Base-by-base conservation (phyloP, 305 asterid genomes). In the Plantago rigida region DNA sequence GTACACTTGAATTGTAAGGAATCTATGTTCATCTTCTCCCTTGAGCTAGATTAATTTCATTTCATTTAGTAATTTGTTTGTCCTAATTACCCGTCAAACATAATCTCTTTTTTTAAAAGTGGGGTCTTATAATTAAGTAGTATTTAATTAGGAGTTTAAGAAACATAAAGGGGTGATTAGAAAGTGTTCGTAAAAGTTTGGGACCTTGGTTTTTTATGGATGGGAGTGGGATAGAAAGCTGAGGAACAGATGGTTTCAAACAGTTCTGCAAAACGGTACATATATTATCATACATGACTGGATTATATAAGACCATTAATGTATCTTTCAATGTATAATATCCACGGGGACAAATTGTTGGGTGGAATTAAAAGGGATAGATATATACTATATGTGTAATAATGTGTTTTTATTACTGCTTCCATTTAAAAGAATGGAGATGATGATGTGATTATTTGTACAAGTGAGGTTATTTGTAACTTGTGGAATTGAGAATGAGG, bases 191-290 rank as follows among this genome's bases (percentile, higher is more conserved):
- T 49, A 41, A 39, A 42, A 44, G 12, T 59, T 52, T 28, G n/a
- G 22, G 3, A 10, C 34, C 47, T 69, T 71, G 47, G 71, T 17
- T 22, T 73, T 60, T 66, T 76, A 69, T 76, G 68, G 69, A 67
- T 74, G 79, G 82, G 82, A 22, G 19, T 17, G 19, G 19, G 19
- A 17, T 79, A 77, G 81, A 77, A 77, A 80, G 85, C 60, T 70
- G 73, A 76, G 79, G 79, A 80, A 81, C 86, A 81, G 81, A 81
- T 68, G 74, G 76, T 73, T 68, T 73, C 36, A 22, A 78, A 73
- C 76, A 80, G 83, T 80, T 19, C 14, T 31, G 7, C 7, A 1
- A 22, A 73, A 74, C 60, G 69, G 77, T 76, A 61, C 65, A 56
- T 47, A 13, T 34, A 11, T 31, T 47, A 4, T 39, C 47, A 51